Evolutionary conservation across 2,329 filamentous ascomycete species (phyloP).

Genomic region (Penicillium sp.): DNA sequence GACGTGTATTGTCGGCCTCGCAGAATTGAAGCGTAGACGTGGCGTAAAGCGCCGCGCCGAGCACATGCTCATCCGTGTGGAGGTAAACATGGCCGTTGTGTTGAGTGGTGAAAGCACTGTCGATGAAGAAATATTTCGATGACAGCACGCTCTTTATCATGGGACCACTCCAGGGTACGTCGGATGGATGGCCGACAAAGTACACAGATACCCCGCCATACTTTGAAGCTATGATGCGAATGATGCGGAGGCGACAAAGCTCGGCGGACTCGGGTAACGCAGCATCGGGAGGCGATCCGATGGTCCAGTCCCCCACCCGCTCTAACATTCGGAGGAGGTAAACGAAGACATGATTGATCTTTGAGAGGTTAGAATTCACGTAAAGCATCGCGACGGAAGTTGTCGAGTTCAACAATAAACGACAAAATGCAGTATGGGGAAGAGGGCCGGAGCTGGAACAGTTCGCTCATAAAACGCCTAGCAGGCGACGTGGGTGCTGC

Average conservation of each 20-base stretch:
- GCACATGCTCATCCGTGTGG: slow-evolving; percentile 18
- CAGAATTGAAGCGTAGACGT: slow-evolving; percentile 12
- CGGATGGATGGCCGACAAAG: slow-evolving; percentile 10
- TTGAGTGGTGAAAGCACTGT: not conserved
- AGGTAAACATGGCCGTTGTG: slow-evolving; percentile 15
- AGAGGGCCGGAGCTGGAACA: slow-evolving; percentile 8
- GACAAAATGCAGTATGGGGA: slow-evolving; percentile 12
- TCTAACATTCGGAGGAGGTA: not conserved
- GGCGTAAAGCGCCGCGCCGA: slow-evolving; percentile 13
- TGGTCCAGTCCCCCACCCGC: not conserved
- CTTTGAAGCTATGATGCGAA: slow-evolving; percentile 6
- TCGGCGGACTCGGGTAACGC: not conserved
- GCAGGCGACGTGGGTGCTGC: slow-evolving; percentile 27
- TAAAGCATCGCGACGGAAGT: not conserved
- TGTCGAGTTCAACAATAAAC: not conserved
- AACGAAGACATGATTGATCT: not conserved
- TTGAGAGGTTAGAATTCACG: not conserved
- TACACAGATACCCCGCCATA: slow-evolving; percentile 7
- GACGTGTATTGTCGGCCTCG: slow-evolving; percentile 12
- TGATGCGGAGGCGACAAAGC: not conserved
- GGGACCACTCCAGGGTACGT: not conserved
- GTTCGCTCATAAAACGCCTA: slow-evolving; percentile 11
- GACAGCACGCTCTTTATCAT: slow-evolving; percentile 3
- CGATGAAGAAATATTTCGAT: slow-evolving; percentile 2
- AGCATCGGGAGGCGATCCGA: slow-evolving; percentile 9